phyloP scores from a whole-genome alignment of 768 basidiomycete genomes.

The Serendipita sp. region DNA sequence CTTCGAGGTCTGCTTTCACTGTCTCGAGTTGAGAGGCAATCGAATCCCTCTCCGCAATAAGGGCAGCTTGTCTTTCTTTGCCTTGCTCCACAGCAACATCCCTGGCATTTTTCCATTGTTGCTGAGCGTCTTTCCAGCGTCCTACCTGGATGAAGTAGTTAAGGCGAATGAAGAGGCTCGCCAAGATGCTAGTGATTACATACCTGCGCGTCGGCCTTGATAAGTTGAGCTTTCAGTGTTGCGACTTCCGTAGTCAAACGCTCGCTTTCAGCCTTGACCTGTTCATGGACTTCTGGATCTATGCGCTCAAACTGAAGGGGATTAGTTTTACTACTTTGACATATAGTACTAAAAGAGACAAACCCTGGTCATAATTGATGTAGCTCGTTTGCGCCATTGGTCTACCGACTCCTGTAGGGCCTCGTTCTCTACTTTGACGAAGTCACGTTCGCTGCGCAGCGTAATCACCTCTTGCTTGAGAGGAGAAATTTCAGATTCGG shows the following conservation, averaged over 20 bases:
- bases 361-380: background rate
- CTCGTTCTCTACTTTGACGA: constrained; percentile 2
- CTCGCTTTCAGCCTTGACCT: background rate
- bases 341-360: background rate
- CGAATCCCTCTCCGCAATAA: background rate
- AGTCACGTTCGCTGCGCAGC: background rate
- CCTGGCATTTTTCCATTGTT: background rate
- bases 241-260: background rate
- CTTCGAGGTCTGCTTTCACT: background rate
- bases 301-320: background rate
- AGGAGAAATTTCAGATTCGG: background rate
- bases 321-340: background rate
- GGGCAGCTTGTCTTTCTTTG: background rate
- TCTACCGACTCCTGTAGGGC: background rate
- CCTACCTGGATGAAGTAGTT: background rate
- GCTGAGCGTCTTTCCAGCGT: background rate
- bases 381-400: background rate
- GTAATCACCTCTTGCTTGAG: constrained; percentile 5
- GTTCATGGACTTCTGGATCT: constrained; percentile 3
- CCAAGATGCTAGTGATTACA: background rate
- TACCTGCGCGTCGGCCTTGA: background rate
- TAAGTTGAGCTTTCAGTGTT: background rate
- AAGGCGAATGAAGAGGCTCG: background rate
- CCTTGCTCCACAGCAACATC: background rate
- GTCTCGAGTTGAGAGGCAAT: background rate